Evolutionary conservation across 2,329 filamentous ascomycete genomes (phyloP), one percentile per base, ranked within the genome.

Genomic region (Myotisia sp.): DNA sequence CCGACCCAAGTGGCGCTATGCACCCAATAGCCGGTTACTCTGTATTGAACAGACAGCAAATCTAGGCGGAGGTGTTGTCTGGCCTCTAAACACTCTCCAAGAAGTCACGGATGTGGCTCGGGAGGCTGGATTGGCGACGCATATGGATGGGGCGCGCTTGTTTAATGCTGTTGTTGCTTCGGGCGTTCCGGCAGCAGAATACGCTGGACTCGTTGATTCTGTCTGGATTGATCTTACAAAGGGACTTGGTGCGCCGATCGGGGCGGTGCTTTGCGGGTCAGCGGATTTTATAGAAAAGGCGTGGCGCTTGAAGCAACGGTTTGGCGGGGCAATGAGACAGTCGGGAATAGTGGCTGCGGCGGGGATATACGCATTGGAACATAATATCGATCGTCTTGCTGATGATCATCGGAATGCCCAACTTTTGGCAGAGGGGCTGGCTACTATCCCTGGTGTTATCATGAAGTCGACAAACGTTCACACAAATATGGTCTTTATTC

Each of bases 41-140:
- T 44, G 43, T 10, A 47, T 52, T 8, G 47, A 32, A 21, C 43
- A 73, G 68, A 40, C 64, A 90, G 17, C 83, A 90, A 50, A 86
- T 87, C 52, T 90, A 82, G 1, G 66, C 87, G 70, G 70, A 31
- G 83, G 83, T 23, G 73, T 73, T 39, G 63, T 90, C 23, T 76
- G 78, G 63, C 83, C 83, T 0, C 63, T 87, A 1, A 57, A 59
- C 2, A 81, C 87, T 51, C 65, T 74, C 6, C 63, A 60, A 38
- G 63, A 66, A 27, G 87, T 90, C 47, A 64, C 71, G 0, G 59
- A 58, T 0, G 90, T 77, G 59, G 79, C 74, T 2, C 63, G 60
- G 48, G 37, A 65, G 52, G 59, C 78, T 42, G 62, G 57, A 13
- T 72, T 85, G 38, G 64, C 66, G 34, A 60, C 83, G 53, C 80